Percentiles rank a stretch among this genome's conserved stretches.
Conservation (phyloP, 345 rosid genomes). For the Eutrema heterophyllum region DNA sequence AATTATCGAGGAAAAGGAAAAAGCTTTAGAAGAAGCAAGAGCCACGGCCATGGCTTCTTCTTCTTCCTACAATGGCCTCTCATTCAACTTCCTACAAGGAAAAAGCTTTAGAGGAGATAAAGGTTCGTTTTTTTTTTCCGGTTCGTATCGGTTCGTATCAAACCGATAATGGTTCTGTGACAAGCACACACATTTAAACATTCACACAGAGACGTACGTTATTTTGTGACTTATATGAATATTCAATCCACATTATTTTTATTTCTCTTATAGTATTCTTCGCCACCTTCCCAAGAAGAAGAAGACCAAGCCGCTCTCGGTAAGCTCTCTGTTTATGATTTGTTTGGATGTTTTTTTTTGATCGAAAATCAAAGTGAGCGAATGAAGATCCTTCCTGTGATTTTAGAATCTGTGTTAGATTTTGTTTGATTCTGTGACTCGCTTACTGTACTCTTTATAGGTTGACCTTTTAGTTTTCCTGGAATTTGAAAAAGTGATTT, state of each 20-base stretch:
- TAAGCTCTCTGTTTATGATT: not conserved
- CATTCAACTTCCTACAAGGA: conserved; percentile 4
- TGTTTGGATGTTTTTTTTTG: not conserved
- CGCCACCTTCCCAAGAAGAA: conserved; percentile 21
- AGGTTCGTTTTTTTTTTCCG: not conserved
- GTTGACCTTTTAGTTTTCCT: too few relatives aligned
- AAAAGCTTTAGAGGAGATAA: conserved; percentile 23
- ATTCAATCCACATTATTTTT: too few relatives aligned
- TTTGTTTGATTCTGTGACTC: too few relatives aligned
- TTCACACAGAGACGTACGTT: too few relatives aligned
- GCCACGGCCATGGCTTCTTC: conserved; percentile 17
- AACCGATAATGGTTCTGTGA: not conserved
- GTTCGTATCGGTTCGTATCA: not conserved
- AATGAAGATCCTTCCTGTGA: too few relatives aligned
- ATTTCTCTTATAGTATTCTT: not conserved
- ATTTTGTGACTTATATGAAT: too few relatives aligned
- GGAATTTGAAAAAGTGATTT: too few relatives aligned
- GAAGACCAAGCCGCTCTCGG: not conserved
- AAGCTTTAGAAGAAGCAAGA: conserved; percentile 9
- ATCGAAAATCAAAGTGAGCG: not conserved
- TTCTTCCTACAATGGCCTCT: not conserved
- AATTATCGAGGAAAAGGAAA: not conserved
- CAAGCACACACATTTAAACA: too few relatives aligned
- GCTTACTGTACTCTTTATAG: too few relatives aligned
- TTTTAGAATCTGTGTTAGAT: too few relatives aligned